Percentiles rank a stretch among this genome's conserved stretches.
phyloP scores from a whole-genome alignment of 257 asterid species.

The Verbena officinalis region DNA sequence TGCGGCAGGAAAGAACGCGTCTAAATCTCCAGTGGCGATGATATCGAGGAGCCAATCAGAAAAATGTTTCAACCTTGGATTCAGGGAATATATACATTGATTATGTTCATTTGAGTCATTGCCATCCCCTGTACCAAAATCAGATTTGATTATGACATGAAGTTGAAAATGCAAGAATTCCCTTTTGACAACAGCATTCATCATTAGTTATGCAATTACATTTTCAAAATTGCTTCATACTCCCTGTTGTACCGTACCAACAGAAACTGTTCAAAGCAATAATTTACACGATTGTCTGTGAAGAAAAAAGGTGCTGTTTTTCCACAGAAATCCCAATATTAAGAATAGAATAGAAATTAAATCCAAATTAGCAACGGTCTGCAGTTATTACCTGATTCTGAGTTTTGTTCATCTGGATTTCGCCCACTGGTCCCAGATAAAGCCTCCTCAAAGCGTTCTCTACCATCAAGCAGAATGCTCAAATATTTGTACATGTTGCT shows the following conservation, averaged over 20 bases:
- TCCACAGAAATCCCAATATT: too few relatives aligned
- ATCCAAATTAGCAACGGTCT: constrained; percentile 6
- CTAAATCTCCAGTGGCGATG: constrained; percentile 89
- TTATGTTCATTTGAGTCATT: constrained; percentile 41
- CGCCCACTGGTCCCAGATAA: constrained; percentile 36
- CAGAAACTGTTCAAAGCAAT: neutral
- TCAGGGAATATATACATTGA: constrained; percentile 69
- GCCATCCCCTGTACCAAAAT: constrained; percentile 47
- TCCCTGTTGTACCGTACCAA: neutral
- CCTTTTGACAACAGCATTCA: neutral
- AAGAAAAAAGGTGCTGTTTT: neutral
- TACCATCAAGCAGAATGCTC: constrained; percentile 85
- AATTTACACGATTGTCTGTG: neutral
- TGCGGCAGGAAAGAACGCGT: constrained; percentile 89
- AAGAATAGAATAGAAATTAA: too few relatives aligned
- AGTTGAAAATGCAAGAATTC: neutral
- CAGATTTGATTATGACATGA: constrained; percentile 17
- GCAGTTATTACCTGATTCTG: constrained; percentile 43
- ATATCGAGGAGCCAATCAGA: constrained; percentile 90
- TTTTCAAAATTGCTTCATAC: neutral
- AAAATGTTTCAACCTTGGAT: constrained; percentile 74
- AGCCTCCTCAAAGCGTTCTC: constrained; percentile 87
- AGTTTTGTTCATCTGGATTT: constrained; percentile 35
- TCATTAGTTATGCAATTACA: neutral
- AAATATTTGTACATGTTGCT: constrained; percentile 82